These are phyloP conservation scores for Orobanche coerulescens DNA, from an alignment of 257 asterid species.

Conservation along the genomic window DNA sequence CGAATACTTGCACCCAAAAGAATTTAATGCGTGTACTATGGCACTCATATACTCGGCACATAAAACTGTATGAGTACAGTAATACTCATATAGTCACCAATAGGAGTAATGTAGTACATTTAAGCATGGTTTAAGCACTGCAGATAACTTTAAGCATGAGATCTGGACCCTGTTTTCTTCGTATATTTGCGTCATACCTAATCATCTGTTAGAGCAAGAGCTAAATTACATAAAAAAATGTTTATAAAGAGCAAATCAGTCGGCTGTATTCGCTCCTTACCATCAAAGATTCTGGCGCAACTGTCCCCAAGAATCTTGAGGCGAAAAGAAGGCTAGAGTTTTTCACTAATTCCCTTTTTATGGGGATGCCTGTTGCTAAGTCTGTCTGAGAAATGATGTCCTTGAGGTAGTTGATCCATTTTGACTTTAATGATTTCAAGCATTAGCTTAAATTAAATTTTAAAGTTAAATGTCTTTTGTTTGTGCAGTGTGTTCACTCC, in stretches of 20 bases:
- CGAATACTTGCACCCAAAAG: no score
- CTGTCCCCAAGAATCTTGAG: slow-evolving; percentile 79
- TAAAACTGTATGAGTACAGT: no score
- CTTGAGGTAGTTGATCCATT: slow-evolving; percentile 48
- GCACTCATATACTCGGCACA: no score
- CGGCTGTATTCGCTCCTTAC: slow-evolving; percentile 79
- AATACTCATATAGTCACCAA: no score
- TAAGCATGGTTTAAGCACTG: no score
- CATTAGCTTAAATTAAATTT: background rate
- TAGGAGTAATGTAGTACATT: no score
- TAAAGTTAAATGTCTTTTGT: slow-evolving; percentile 4
- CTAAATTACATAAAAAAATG: slow-evolving; percentile 25
- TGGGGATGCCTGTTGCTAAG: slow-evolving; percentile 91
- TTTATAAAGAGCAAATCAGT: slow-evolving; percentile 68
- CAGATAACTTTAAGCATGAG: no score
- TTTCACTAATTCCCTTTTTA: slow-evolving; percentile 89
- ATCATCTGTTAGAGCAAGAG: slow-evolving; percentile 10
- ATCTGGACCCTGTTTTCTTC: no score
- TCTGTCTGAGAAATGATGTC: slow-evolving; percentile 92
- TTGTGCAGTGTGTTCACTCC: slow-evolving; percentile 93
- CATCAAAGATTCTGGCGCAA: slow-evolving; percentile 89
- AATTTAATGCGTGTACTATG: no score
- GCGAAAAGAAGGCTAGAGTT: slow-evolving; percentile 87
- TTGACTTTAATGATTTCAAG: background rate
- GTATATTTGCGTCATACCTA: slow-evolving; percentile 2